phyloP scores from a whole-genome alignment of 805 yeast species.

The Cyberlindnera euphorbiiphila region DNA sequence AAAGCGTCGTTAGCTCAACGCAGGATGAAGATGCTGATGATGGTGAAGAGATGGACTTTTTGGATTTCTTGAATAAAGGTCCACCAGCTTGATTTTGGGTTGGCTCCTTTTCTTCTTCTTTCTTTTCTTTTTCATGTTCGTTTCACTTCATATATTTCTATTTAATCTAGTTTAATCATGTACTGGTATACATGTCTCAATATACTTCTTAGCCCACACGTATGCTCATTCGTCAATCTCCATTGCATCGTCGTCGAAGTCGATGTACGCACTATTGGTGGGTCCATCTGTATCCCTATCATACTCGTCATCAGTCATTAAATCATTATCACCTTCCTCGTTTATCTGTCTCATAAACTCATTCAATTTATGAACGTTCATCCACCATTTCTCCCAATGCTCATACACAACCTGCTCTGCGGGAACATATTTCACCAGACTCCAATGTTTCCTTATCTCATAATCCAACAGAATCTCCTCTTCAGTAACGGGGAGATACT shows the following conservation, averaged over 20 bases:
- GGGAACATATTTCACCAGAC: conserved; percentile 29
- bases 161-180: neutral
- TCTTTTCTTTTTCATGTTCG: neutral
- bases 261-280: no score
- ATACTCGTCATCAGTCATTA: conserved; percentile 3
- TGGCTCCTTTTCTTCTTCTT: neutral
- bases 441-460: conserved; percentile 26
- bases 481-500: conserved; percentile 9
- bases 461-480: conserved; percentile 26
- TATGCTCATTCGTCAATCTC: no score
- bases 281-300: conserved; percentile 5
- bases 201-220: no score
- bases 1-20: conserved; percentile 2
- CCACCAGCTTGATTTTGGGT: conserved; percentile 23
- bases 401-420: conserved; percentile 19
- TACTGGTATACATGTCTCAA: neutral
- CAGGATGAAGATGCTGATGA: conserved; percentile 9
- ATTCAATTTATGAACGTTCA: conserved; percentile 11
- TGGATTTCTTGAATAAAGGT: conserved; percentile 44
- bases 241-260: conserved; percentile 3
- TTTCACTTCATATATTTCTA: neutral
- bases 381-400: conserved; percentile 32
- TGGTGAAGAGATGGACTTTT: conserved; percentile 38
- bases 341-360: conserved; percentile 11
- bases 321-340: conserved; percentile 1